Conservation (phyloP, 257 asterid genomes). For the Capsicum chinense region DNA sequence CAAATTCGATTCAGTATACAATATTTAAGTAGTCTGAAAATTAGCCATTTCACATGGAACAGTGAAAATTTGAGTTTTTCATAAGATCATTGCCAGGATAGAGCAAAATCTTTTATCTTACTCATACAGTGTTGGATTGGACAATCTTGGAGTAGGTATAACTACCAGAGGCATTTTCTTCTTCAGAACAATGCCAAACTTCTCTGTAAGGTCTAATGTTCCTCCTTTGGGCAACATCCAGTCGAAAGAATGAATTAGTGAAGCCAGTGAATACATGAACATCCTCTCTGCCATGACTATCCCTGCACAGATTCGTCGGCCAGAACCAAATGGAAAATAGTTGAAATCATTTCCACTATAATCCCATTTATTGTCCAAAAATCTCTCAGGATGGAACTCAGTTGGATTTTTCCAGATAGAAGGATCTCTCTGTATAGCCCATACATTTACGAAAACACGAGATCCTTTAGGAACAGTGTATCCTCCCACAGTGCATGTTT, state of each 20-base stretch:
- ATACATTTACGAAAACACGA: constrained; percentile 62
- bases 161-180: constrained; percentile 57
- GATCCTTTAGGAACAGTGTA: constrained; percentile 59
- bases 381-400: constrained; percentile 60
- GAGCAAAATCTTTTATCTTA: constrained; percentile 10
- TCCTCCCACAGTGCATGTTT: constrained; percentile 50
- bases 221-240: constrained; percentile 53
- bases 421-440: constrained; percentile 73
- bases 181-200: constrained; percentile 46
- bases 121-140: constrained; percentile 42
- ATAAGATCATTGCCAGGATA: neutral
- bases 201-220: constrained; percentile 37
- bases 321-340: constrained; percentile 71
- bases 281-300: constrained; percentile 66
- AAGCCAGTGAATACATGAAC: constrained; percentile 61
- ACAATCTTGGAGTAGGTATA: constrained; percentile 57
- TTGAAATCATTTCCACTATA: constrained; percentile 59
- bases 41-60: neutral
- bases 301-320: constrained; percentile 71
- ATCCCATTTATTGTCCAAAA: constrained; percentile 50
- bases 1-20: neutral
- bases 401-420: constrained; percentile 49
- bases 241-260: constrained; percentile 60
- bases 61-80: neutral
- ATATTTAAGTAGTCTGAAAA: neutral